These are phyloP conservation scores for Sextonia rubra DNA, from an alignment of 164 flowering plant genomes.

Conservation along the genomic window DNA sequence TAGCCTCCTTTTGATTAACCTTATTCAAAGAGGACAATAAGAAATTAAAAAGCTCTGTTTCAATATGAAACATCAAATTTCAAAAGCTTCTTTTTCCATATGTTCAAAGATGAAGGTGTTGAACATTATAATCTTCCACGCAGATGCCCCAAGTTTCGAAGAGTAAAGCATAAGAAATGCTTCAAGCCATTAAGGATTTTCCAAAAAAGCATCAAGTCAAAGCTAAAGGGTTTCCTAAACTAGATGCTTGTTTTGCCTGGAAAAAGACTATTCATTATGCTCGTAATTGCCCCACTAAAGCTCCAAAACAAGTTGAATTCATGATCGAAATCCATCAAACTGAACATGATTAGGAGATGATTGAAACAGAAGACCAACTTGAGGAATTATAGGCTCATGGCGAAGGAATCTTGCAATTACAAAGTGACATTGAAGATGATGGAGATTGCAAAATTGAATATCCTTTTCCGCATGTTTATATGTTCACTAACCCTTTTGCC, in stretches of 20 bases:
- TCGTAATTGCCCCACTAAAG: background rate
- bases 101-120: background rate
- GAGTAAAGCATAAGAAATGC: background rate
- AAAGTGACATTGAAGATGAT: background rate
- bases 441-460: background rate
- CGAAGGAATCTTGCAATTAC: background rate
- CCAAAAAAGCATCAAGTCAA: background rate
- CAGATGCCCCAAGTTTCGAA: too few species aligned
- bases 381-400: too few species aligned
- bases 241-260: background rate
- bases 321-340: background rate
- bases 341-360: background rate
- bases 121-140: background rate
- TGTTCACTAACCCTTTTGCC: background rate
- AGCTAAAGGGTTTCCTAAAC: background rate
- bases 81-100: background rate
- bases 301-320: background rate
- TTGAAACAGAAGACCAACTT: background rate
- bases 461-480: background rate
- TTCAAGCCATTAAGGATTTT: background rate
- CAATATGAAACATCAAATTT: too few species aligned
- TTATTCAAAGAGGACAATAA: too few species aligned
- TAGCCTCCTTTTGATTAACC: too few species aligned
- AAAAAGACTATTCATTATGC: background rate
- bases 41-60: too few species aligned